These are phyloP conservation scores for Melastoma candidum DNA, from an alignment of 441 rosid genomes.

Conservation along the genomic window DNA sequence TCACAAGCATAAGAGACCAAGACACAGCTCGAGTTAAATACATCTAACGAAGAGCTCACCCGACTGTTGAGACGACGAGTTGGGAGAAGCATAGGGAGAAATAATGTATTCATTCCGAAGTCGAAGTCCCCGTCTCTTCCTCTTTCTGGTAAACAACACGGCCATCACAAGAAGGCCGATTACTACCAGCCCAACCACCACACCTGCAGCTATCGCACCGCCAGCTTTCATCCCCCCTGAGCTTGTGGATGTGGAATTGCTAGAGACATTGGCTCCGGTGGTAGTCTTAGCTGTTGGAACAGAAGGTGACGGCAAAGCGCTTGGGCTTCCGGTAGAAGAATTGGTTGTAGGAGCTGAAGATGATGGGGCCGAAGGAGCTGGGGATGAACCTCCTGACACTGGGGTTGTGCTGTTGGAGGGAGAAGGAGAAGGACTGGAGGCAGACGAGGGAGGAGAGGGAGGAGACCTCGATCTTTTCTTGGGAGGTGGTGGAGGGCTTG, in stretches of 20 bases:
- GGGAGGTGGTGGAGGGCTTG: conserved; percentile 13
- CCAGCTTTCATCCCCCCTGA: conserved; percentile 11
- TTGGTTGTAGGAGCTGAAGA: conserved; percentile 45
- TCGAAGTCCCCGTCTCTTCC: conserved; percentile 11
- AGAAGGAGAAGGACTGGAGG: conserved; percentile 34
- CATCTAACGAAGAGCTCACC: conserved; percentile 3
- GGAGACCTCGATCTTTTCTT: conserved; percentile 3
- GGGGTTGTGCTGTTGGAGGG: conserved; percentile 8
- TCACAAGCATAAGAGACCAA: not conserved
- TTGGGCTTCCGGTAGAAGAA: conserved; percentile 27
- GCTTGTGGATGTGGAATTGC: conserved; percentile 6
- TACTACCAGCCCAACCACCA: conserved; percentile 11
- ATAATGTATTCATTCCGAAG: conserved; percentile 9
- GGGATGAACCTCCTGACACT: conserved; percentile 13
- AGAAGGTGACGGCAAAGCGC: conserved; percentile 36
- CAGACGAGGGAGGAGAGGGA: conserved; percentile 20
- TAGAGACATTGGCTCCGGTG: conserved; percentile 9
- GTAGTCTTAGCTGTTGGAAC: conserved; percentile 38
- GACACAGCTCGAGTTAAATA: not conserved
- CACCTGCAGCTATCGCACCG: conserved; percentile 9
- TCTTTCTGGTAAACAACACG: conserved; percentile 12
- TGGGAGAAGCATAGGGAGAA: conserved; percentile 18
- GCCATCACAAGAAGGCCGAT: conserved; percentile 12
- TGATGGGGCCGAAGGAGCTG: conserved; percentile 26
- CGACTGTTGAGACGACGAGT: conserved; percentile 17